Percentiles rank a stretch among this genome's conserved stretches.
Conservation (phyloP, 2,329 filamentous ascomycete genomes). For the Metarhizium album region DNA sequence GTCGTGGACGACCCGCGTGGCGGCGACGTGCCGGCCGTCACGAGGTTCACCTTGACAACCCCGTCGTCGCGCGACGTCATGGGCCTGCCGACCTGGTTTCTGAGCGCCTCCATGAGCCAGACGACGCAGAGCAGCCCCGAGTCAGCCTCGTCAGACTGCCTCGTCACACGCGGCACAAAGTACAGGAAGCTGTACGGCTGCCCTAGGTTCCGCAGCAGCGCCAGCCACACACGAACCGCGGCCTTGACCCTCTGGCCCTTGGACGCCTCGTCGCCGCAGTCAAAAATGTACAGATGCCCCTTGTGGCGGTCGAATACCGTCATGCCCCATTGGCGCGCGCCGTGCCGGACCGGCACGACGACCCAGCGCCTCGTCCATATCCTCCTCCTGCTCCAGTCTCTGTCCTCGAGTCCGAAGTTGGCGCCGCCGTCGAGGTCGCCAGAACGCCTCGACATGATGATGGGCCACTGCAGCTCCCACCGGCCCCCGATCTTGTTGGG, state of each 20-base stretch:
- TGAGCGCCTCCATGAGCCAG: conserved; percentile 12
- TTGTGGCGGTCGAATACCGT: conserved; percentile 12
- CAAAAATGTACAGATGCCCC: conserved; percentile 12
- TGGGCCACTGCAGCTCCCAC: background rate
- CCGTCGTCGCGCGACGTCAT: conserved; percentile 1
- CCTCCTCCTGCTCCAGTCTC: background rate
- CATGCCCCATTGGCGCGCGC: conserved; percentile 11
- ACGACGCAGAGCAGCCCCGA: conserved; percentile 8
- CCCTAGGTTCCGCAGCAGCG: conserved; percentile 11
- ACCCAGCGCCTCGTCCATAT: conserved; percentile 8
- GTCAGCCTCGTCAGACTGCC: conserved; percentile 2
- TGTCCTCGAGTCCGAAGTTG: conserved; percentile 2
- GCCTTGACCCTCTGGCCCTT: conserved; percentile 8
- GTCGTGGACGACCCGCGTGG: background rate
- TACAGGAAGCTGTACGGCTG: conserved; percentile 11
- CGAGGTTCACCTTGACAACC: background rate
- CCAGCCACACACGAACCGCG: conserved; percentile 11
- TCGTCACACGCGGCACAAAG: conserved; percentile 7
- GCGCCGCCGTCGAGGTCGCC: no score
- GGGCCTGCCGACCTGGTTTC: conserved; percentile 9
- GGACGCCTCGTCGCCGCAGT: conserved; percentile 5
- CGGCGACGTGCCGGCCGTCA: background rate
- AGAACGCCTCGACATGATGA: no score
- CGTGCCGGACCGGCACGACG: conserved; percentile 9
- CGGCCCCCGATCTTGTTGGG: background rate